phyloP scores from a whole-genome alignment of 345 rosid species.

The Arabidopsis suecica region DNA sequence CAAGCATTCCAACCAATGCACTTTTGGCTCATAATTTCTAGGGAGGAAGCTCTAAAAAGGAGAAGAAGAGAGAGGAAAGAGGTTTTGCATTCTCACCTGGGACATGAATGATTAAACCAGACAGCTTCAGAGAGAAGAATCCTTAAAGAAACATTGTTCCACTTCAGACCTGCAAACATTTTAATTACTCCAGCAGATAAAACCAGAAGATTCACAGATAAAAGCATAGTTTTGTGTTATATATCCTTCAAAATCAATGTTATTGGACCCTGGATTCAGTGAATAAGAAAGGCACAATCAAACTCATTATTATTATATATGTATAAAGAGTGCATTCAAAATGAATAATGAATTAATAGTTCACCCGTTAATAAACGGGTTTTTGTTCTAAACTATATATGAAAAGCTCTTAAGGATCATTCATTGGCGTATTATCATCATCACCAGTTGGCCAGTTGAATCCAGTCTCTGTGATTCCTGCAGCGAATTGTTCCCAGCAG shows the following conservation, averaged over 20 bases:
- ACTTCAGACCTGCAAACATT: slow-evolving; percentile 16
- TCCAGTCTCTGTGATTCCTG: slow-evolving; percentile 53
- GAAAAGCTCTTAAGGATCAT: slow-evolving; percentile 30
- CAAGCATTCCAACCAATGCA: neutral
- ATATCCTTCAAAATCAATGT: slow-evolving; percentile 1
- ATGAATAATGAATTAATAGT: slow-evolving; percentile 38
- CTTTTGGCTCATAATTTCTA: too few relatives aligned
- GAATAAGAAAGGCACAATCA: slow-evolving; percentile 24
- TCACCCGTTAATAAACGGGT: slow-evolving; percentile 33
- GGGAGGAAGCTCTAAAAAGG: too few relatives aligned
- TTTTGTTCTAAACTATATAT: slow-evolving; percentile 19
- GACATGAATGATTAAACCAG: neutral
- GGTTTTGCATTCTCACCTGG: slow-evolving; percentile 3
- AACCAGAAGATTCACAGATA: neutral
- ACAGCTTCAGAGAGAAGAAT: slow-evolving; percentile 4
- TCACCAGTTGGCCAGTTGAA: slow-evolving; percentile 57
- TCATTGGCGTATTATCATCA: slow-evolving; percentile 32
- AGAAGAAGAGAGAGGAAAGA: neutral
- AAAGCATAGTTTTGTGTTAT: neutral
- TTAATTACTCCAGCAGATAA: slow-evolving; percentile 25
- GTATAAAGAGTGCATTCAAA: slow-evolving; percentile 39
- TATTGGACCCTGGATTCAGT: slow-evolving; percentile 6
- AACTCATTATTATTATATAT: slow-evolving; percentile 13
- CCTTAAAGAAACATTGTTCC: slow-evolving; percentile 3
- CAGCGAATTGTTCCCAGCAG: slow-evolving; percentile 62